Base-by-base conservation (phyloP, 805 yeast species). In the Monosporozyma unispora region DNA sequence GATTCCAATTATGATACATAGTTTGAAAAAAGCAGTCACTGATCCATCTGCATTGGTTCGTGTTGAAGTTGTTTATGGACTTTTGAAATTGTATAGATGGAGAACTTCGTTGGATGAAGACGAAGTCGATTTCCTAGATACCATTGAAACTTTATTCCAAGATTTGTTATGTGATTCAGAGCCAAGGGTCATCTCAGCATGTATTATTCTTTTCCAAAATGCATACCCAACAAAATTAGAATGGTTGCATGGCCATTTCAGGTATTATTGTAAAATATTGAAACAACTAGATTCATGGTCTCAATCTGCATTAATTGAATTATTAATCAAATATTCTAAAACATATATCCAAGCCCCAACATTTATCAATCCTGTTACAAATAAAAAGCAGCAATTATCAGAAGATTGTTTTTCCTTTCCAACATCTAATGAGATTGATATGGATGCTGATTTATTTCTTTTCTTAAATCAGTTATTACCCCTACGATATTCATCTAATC, bases 31-130 rank as follows among this genome's bases (percentile, higher is more conserved):
- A 58, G 74, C 84, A 6, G 67, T 78, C 2, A 66, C 75, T 8
- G 99, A 93, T 60, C 74, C 81, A 3, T 81, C 93, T 8, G 81
- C 96, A 0, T 61, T 76, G 14, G 99, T 93, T 3, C 75, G 98
- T 54, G 70, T 82, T 31, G 84, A 95, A 1, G 79, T 91, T 1
- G 89, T 91, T 2, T 73, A 84, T 45, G 86, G 96, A 0, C 72
- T 89, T 29, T 75, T 80, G 3, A 87, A 85, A 48, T 63, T 80
- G 27, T 70, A 64, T 52, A 72, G 60, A 31, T 61, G 70, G 48
- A 61, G 70, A 18, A 70, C 72, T 8, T 28, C 33, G 3, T 2
- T n/a, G 19, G 21, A 29, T 16, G 45, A 25, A 28, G 45, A 42
- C 22, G 44, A 46, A 16, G 63, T 73, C 2, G 69, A 78, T 1